Evolutionary conservation across 441 rosid genomes (phyloP), one percentile per base, ranked within the genome.

Genomic region (Croton setiger): DNA sequence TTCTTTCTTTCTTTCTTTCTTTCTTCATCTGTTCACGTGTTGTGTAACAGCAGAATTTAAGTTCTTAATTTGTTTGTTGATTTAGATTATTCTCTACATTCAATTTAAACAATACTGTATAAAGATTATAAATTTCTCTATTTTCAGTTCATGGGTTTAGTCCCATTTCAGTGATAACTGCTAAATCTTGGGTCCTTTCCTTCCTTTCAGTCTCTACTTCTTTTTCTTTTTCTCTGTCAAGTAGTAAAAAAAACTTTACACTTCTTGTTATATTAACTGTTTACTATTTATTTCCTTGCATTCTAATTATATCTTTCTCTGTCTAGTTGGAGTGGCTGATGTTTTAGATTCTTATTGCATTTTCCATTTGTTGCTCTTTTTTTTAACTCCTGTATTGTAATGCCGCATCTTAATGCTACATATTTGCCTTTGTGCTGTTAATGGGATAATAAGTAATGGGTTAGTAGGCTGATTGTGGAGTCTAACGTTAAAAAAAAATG

Each of bases 241-340:
- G 77, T 61, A 51, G 74, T 76, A 71, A 74, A 27, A n/a, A 27
- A 68, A 63, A 70, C 49, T 66, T 20, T 58, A 64, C 65, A 60
- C 20, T 70, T 72, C 77, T 27, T 72, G 81, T 68, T 70, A 72
- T 49, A 36, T 35, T 45, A 69, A 71, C 74, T 17, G 68, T 75
- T 68, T 66, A 35, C 51, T 47, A 12, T 14, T 47, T 47, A 12
- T 14, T 47, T 15, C n/a, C 17, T 47, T 47, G 15, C 18, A 15
- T 15, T 15, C n/a, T n/a, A 14, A 14, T 47, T 47, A 13, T 15
- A 47, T 13, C n/a, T 47, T 47, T 47, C 9, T 61, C 10, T 70
- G 66, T 60, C 55, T 62, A 41, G 60, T 64, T 54, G 56, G 63
- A 57, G 54, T 63, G 60, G 31, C 31, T 27, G 31, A 27, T 27